Conservation (phyloP, 768 basidiomycete genomes). For the Suillus plorans region DNA sequence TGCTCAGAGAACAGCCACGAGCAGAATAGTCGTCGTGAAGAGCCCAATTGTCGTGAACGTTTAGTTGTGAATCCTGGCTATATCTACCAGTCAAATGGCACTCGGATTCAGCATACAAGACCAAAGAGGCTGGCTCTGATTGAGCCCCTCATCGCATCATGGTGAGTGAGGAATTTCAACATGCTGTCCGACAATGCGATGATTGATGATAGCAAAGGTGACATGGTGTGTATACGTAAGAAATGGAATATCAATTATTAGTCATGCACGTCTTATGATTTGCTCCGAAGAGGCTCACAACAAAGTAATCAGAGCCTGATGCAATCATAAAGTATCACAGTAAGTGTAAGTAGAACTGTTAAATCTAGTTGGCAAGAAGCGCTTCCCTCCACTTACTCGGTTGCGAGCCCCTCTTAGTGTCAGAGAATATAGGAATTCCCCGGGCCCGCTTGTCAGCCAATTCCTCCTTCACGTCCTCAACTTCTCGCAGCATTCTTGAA, state of each 20-base stretch:
- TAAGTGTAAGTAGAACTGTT: not conserved
- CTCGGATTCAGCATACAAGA: not conserved
- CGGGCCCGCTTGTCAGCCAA: conserved; percentile 25
- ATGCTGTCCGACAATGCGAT: not conserved
- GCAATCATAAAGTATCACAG: not conserved
- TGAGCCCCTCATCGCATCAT: not conserved
- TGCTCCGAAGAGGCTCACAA: not conserved
- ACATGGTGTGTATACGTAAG: not conserved
- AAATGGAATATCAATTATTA: not conserved
- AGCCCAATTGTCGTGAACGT: not conserved
- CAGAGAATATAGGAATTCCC: conserved; percentile 23
- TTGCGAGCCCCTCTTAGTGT: conserved; percentile 8
- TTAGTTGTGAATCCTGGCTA: not conserved
- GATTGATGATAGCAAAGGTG: not conserved
- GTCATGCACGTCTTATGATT: not conserved
- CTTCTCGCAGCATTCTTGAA: conserved; percentile 39
- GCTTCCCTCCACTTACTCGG: not conserved
- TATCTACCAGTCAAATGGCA: too few relatives aligned
- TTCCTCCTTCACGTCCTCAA: conserved; percentile 37
- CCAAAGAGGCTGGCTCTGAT: not conserved
- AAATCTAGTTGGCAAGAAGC: not conserved
- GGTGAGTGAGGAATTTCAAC: not conserved
- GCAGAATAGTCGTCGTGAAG: not conserved
- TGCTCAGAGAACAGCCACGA: not conserved
- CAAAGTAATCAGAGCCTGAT: not conserved